Base-by-base conservation (phyloP, 257 asterid genomes). In the Solanum phureja region DNA sequence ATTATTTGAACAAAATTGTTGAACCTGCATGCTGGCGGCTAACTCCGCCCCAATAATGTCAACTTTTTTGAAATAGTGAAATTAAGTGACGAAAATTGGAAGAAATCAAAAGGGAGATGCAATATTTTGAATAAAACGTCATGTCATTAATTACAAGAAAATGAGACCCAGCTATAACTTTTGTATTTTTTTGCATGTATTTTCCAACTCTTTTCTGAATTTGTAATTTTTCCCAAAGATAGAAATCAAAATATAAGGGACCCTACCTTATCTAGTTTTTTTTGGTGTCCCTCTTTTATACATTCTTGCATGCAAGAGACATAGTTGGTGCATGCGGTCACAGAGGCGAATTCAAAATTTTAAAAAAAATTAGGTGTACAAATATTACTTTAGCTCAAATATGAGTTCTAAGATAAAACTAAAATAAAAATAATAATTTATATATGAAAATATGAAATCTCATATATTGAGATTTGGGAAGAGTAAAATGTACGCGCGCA, bases 321-420 rank as follows among this genome's bases (percentile, higher is more conserved):
- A 44, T 44, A 44, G 52, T 44, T 11, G 52, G 52, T 44, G 1
- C 52, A 12, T 44, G 18, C 18, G 5, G 52, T 44, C 52, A 44
- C 16, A 44, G 2, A 44, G 52, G 16, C 1, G 0, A 44, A 44
- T 12, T 12, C 0, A 44, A 44, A 44, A 11, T 12, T 11, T 44
- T 0, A 44, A 44, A 0, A 44, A 44, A 1, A 44, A 44, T 3
- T 12, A 2, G 1, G 0, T 44, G 18, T 44, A 44, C 52, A 44
- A 44, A 44, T 44, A 12, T 44, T 44, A 44, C 0, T 0, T 44
- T 44, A 44, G 18, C 18, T 44, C 0, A 44, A 44, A 44, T 44
- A 44, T 11, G 2, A 44, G 52, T 0, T 44, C 5, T 44, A 44
- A 44, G 52, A 0, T 12, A 44, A 44, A 44, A 0, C 0, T 1